Percentiles rank a stretch among this genome's conserved stretches.
These are phyloP conservation scores for Morella rubra DNA, from an alignment of 306 rosid genomes.

Conservation along the genomic window DNA sequence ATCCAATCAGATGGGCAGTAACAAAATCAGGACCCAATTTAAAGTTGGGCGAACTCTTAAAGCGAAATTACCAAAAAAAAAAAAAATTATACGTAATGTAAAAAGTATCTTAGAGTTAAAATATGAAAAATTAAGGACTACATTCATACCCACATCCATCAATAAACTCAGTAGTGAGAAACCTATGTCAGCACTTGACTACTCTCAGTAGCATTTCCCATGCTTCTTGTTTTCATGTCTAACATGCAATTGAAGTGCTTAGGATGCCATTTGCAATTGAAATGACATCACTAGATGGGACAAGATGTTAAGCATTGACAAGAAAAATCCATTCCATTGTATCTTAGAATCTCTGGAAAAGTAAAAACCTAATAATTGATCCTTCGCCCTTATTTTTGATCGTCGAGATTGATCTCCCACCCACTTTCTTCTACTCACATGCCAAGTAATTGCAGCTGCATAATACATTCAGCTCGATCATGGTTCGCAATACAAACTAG, in stretches of 20 bases:
- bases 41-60: too few relatives aligned
- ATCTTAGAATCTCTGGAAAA: not conserved
- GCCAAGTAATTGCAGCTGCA: constrained; percentile 81
- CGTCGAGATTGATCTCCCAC: constrained; percentile 61
- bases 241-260: too few relatives aligned
- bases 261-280: too few relatives aligned
- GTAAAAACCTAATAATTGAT: constrained; percentile 73
- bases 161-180: not conserved
- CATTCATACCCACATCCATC: not conserved
- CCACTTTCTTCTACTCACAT: constrained; percentile 85
- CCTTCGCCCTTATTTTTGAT: constrained; percentile 59
- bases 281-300: too few relatives aligned
- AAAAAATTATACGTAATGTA: too few relatives aligned
- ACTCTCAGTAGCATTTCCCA: not conserved
- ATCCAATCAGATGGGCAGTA: too few relatives aligned
- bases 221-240: too few relatives aligned
- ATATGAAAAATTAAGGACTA: too few relatives aligned
- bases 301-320: not conserved
- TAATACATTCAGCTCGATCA: constrained; percentile 27
- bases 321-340: constrained; percentile 6
- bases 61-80: too few relatives aligned
- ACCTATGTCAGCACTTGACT: not conserved
- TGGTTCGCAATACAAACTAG: too few relatives aligned
- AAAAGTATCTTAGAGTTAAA: too few relatives aligned
- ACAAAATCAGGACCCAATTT: too few relatives aligned